Evolutionary conservation across 768 basidiomycete genomes (phyloP), one percentile per base, ranked within the genome.

Genomic region (Macrolepiota albuminosa): DNA sequence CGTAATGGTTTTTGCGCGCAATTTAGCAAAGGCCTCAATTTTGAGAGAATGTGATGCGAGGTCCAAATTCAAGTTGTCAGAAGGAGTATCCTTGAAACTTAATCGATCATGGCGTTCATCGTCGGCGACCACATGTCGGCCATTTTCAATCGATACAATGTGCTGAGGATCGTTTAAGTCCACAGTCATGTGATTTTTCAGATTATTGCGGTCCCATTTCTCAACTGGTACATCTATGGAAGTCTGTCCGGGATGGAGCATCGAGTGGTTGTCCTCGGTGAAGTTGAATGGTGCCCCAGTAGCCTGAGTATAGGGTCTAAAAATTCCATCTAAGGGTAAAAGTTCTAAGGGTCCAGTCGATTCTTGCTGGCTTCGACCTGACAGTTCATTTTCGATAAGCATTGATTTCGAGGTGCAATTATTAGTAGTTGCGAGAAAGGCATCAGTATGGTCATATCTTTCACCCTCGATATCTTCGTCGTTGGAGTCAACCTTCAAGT

Each of bases 1-100:
- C 37, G 57, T 61, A 18, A 80, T 60, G 33, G 68, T 72, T 60
- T 70, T 77, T 4, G 76, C 75, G 36, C 81, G 75, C 14, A 83
- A 68, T 58, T 63, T 70, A 18, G 77, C 74, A 63, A 80, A 82
- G 0, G 73, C 66, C 4, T 68, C 66, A 13, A 77, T 72, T 8
- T 73, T 75, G 9, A 74, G 68, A 9, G 73, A 59, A 54, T 70
- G 72, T 7, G 51, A 58, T 31, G 50, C 31, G 16, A 63, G 59
- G n/a, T 54, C 57, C 3, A 53, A 21, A 34, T 54, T n/a, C 16
- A 48, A 18, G 21, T n/a, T 53, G 24, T 56, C 34, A 18, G 26
- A n/a, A 39, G 47, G 10, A 18, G 18, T 36, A 26, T 31, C 21
- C 26, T 18, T 37, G 48, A 16, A 8, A 26, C 24, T 48, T 34